Evolutionary conservation across 371 early-diverging fungal genomes (phyloP).

Genomic region (Mucor plumbeus): DNA sequence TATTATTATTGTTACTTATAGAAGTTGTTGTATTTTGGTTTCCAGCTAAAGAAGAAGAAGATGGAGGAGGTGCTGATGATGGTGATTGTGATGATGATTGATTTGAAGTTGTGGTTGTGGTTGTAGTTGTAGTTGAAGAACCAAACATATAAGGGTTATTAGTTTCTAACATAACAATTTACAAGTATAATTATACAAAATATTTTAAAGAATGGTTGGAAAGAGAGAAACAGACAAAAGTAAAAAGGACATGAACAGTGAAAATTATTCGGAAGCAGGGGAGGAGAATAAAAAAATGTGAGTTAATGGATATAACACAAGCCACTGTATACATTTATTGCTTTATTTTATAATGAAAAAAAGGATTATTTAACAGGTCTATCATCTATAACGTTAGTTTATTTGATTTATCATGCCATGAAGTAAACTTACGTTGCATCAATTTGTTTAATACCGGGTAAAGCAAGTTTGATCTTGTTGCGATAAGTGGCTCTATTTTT

Average conservation of each 20-base stretch:
- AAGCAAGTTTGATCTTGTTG: slow-evolving; percentile 81
- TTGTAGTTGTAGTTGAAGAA: slow-evolving; percentile 13
- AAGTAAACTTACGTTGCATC: slow-evolving; percentile 75
- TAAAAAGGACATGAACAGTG: slow-evolving; percentile 9
- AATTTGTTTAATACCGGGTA: slow-evolving; percentile 90
- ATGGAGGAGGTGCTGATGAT: slow-evolving; percentile 5
- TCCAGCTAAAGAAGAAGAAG: neutral
- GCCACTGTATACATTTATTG: slow-evolving; percentile 7
- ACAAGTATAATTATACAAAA: neutral
- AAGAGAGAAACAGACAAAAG: slow-evolving; percentile 10
- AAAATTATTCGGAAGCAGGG: slow-evolving; percentile 7
- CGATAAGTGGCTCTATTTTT: slow-evolving; percentile 83
- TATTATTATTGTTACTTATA: neutral
- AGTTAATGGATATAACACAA: slow-evolving; percentile 6
- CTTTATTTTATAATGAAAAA: slow-evolving; percentile 8
- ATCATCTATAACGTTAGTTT: neutral
- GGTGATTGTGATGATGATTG: neutral
- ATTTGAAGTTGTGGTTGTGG: slow-evolving; percentile 1
- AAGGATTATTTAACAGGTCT: slow-evolving; percentile 27
- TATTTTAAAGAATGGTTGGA: neutral
- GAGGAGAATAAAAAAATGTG: neutral
- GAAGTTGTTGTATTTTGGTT: neutral
- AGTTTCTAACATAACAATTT: slow-evolving; percentile 28
- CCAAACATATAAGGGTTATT: slow-evolving; percentile 33
- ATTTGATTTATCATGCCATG: neutral